Evolutionary conservation across 148 eudicot genomes (phyloP).

Genomic region (Agrostemma githago): DNA sequence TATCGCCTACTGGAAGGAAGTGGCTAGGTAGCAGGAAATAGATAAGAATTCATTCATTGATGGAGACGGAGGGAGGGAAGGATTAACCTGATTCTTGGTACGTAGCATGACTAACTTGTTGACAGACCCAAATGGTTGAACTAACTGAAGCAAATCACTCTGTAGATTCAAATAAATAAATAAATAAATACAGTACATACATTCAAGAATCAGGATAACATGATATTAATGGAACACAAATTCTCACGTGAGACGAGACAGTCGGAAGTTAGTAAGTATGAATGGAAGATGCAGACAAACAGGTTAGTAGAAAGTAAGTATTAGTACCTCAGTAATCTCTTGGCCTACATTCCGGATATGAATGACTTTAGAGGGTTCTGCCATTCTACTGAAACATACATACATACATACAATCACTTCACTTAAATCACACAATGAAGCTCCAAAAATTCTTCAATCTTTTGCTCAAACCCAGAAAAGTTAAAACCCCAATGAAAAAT

Average conservation of each 20-base stretch:
- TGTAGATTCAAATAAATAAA: slow-evolving; percentile 6
- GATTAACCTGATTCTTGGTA: slow-evolving; percentile 38
- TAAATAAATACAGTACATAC: neutral
- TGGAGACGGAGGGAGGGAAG: neutral
- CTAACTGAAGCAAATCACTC: slow-evolving; percentile 41
- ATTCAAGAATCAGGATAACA: slow-evolving; percentile 10
- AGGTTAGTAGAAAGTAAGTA: too few relatives aligned
- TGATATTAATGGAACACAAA: neutral
- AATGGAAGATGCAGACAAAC: neutral
- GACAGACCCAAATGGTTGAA: slow-evolving; percentile 34
- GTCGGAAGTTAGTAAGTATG: too few relatives aligned
- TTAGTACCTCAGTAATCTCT: slow-evolving; percentile 38
- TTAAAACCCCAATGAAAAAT: too few relatives aligned
- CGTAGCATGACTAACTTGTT: slow-evolving; percentile 41
- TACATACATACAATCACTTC: slow-evolving; percentile 7
- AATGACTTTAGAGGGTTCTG: slow-evolving; percentile 41
- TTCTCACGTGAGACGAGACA: too few relatives aligned
- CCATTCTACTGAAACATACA: slow-evolving; percentile 18
- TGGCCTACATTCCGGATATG: slow-evolving; percentile 46
- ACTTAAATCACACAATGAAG: neutral
- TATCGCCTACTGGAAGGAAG: neutral
- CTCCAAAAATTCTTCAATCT: slow-evolving; percentile 3
- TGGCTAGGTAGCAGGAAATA: too few relatives aligned
- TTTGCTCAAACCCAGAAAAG: neutral
- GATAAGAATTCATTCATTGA: neutral